Conservation (phyloP, 2,329 filamentous ascomycete genomes). For the Colletotrichum simmondsii region DNA sequence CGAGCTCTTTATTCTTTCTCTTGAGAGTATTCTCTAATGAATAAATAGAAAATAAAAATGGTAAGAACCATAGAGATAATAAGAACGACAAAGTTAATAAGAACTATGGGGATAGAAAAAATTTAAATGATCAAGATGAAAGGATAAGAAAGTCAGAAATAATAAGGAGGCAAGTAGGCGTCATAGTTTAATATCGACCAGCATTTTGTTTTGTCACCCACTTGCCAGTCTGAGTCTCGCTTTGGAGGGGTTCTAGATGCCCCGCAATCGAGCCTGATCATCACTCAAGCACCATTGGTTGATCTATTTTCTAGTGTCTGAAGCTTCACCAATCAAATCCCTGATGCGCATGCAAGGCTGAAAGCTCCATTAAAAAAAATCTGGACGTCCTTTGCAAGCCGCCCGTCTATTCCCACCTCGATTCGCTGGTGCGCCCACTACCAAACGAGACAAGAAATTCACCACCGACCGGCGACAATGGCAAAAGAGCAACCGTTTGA, state of each 20-base stretch:
- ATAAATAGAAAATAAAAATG: too few species aligned
- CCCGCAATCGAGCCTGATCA: conserved; percentile 10
- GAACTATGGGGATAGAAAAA: too few species aligned
- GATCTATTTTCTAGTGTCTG: not conserved
- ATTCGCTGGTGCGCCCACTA: conserved; percentile 7
- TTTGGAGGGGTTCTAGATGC: not conserved
- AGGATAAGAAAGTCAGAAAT: too few species aligned
- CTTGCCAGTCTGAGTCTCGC: not conserved
- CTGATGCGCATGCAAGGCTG: conserved; percentile 18
- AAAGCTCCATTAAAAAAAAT: conserved; percentile 28
- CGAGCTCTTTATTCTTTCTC: too few species aligned
- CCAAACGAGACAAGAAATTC: conserved; percentile 2
- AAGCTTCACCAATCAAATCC: not conserved
- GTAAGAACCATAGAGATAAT: too few species aligned
- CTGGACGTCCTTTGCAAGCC: conserved; percentile 21
- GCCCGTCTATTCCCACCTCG: not conserved
- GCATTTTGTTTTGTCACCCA: too few species aligned
- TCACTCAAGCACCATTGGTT: not conserved
- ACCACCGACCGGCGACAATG: conserved; percentile 22
- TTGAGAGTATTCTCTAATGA: too few species aligned
- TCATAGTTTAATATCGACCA: too few species aligned
- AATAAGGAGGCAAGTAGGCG: too few species aligned
- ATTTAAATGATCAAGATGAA: too few species aligned
- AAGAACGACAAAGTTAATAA: too few species aligned
- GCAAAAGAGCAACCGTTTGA: conserved; percentile 35